Conservation (phyloP, 1,284 basidiomycete species). For the Ustilago xerochloae region DNA sequence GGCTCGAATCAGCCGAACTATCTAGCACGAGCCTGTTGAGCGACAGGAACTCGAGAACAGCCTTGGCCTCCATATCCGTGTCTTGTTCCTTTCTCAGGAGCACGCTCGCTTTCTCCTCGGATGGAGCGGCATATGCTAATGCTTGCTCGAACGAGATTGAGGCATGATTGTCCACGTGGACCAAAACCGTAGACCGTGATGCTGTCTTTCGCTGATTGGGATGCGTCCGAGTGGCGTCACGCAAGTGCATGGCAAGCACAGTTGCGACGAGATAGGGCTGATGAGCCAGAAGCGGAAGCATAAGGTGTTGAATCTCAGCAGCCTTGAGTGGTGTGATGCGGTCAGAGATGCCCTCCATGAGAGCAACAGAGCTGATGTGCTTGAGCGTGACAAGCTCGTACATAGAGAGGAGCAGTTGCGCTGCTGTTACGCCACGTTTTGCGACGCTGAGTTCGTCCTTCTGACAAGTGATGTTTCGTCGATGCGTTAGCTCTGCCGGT, state of each 20-base stretch:
- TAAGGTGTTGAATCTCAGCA: constrained; percentile 12
- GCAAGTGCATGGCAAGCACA: constrained; percentile 14
- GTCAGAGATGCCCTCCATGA: constrained; percentile 28
- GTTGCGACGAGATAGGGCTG: constrained; percentile 16
- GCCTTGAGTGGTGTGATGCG: constrained; percentile 18
- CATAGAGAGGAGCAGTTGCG: constrained; percentile 19
- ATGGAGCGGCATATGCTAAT: constrained; percentile 21
- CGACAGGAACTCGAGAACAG: constrained; percentile 17
- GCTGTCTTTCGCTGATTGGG: constrained; percentile 10
- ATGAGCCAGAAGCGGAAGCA: constrained; percentile 15
- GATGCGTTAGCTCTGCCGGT: constrained; percentile 31
- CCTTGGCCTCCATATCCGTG: constrained; percentile 19
- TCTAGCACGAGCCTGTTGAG: constrained; percentile 27
- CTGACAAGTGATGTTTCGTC: constrained; percentile 15
- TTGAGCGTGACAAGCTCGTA: constrained; percentile 15
- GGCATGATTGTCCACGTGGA: neutral
- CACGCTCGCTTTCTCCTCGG: constrained; percentile 1
- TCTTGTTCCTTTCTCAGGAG: neutral
- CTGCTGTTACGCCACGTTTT: constrained; percentile 26
- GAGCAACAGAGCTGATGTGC: constrained; percentile 13
- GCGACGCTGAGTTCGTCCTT: constrained; percentile 13
- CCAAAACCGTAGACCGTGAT: neutral
- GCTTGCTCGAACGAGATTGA: neutral
- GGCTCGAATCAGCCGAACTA: neutral
- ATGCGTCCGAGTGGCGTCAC: constrained; percentile 5